phyloP scores from a whole-genome alignment of 1,284 basidiomycete genomes.

The Papiliotrema nemorosa region DNA sequence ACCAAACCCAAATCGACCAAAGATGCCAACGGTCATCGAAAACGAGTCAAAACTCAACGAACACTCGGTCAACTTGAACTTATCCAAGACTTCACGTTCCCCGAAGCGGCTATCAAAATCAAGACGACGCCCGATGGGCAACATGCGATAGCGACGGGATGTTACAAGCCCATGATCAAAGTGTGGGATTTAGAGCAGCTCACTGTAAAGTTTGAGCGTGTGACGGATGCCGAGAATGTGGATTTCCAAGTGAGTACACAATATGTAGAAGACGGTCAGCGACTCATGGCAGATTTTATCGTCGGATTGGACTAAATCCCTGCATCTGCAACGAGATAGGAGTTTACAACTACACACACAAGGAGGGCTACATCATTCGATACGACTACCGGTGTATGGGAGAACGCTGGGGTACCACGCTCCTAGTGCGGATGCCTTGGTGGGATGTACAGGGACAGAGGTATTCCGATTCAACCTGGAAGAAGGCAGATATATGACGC shows the following conservation, averaged over 20 bases:
- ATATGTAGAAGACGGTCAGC: background rate
- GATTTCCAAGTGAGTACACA: conserved; percentile 83
- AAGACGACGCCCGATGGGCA: conserved; percentile 88
- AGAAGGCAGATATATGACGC: conserved; percentile 86
- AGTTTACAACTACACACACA: conserved; percentile 93
- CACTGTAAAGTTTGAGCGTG: conserved; percentile 91
- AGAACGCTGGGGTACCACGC: conserved; percentile 87
- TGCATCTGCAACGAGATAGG: conserved; percentile 95
- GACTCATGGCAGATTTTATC: conserved; percentile 73
- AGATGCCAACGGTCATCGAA: conserved; percentile 32
- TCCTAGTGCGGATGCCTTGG: conserved; percentile 72
- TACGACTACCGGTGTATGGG: conserved; percentile 91
- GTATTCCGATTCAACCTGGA: conserved; percentile 93
- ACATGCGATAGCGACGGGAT: conserved; percentile 89
- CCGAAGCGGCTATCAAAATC: conserved; percentile 89
- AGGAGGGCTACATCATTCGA: conserved; percentile 84
- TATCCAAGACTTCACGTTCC: conserved; percentile 94
- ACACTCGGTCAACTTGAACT: conserved; percentile 63
- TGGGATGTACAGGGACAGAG: conserved; percentile 75
- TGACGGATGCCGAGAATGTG: conserved; percentile 94
- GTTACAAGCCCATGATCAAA: conserved; percentile 96
- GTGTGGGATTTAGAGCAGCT: conserved; percentile 95
- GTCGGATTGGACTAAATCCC: conserved; percentile 98
- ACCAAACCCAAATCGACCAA: conserved; percentile 54
- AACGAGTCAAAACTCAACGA: conserved; percentile 47